phyloP scores from a whole-genome alignment of 2,329 filamentous ascomycete genomes.

The Clarireedia hainanense region DNA sequence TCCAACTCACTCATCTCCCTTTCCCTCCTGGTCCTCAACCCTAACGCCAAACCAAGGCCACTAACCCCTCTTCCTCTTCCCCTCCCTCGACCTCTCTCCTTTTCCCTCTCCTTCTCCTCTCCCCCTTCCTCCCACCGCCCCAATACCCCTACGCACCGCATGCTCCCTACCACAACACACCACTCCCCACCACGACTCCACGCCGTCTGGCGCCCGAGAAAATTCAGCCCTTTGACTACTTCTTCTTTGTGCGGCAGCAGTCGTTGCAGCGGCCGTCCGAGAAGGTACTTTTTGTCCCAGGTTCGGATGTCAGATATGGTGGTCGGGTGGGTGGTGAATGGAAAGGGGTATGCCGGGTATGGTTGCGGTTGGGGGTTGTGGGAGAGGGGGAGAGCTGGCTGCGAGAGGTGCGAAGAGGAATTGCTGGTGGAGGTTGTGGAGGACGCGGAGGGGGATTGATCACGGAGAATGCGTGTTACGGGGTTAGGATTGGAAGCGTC shows the following conservation, averaged over 20 bases:
- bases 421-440: neutral
- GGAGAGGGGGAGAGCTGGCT: neutral
- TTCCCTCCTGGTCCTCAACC: too few relatives aligned
- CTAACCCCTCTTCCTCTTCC: neutral
- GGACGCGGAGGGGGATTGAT: neutral
- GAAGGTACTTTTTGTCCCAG: constrained; percentile 24
- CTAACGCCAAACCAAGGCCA: neutral
- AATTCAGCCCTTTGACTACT: constrained; percentile 14
- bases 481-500: too few relatives aligned
- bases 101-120: neutral
- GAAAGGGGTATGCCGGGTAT: neutral
- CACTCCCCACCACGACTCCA: constrained; percentile 27
- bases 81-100: neutral
- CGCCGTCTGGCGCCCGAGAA: constrained; percentile 23
- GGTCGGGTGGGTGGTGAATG: neutral
- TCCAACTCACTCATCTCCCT: too few relatives aligned
- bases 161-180: constrained; percentile 27
- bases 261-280: constrained; percentile 10
- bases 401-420: neutral
- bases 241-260: constrained; percentile 22
- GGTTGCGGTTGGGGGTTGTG: neutral
- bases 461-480: neutral
- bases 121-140: constrained; percentile 12
- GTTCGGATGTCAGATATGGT: neutral
- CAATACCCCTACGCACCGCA: constrained; percentile 20